Conservation (phyloP, 768 basidiomycete genomes). For the Daedaleopsis sinensis region DNA sequence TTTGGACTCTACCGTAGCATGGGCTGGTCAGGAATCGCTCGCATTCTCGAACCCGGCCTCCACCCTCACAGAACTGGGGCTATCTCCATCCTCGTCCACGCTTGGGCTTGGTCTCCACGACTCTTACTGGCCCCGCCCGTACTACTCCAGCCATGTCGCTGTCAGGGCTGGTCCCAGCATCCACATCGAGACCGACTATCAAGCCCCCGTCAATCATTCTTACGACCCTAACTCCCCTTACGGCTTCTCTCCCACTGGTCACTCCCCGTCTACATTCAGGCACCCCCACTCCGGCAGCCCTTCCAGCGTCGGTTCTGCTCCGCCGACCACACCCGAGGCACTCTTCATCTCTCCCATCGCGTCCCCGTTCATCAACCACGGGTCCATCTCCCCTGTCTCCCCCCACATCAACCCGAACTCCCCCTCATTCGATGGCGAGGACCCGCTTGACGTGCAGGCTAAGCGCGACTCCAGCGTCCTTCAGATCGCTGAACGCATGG, state of each 20-base stretch:
- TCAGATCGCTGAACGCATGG: constrained; percentile 13
- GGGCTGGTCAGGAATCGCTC: not conserved
- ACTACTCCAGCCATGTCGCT: not conserved
- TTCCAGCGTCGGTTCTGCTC: constrained; percentile 8
- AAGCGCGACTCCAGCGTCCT: constrained; percentile 10
- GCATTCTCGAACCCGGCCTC: not conserved
- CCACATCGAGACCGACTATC: constrained; percentile 13
- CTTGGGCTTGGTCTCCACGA: not conserved
- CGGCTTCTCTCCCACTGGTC: not conserved
- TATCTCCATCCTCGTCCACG: not conserved
- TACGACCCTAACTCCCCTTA: constrained; percentile 10
- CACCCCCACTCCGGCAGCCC: constrained; percentile 8
- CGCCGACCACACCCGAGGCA: constrained; percentile 9
- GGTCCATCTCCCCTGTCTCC: constrained; percentile 4
- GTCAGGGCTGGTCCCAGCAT: constrained; percentile 8
- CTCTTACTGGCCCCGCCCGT: constrained; percentile 1
- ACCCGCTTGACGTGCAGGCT: not conserved
- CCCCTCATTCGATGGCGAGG: not conserved
- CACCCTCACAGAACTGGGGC: not conserved
- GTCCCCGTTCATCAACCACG: constrained; percentile 5
- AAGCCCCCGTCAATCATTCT: not conserved
- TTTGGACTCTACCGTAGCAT: not conserved
- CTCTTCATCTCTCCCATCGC: not conserved
- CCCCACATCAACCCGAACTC: not conserved
- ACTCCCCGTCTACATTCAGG: constrained; percentile 2